These are phyloP conservation scores for Hypoxylon sp. DNA, from an alignment of 2,329 filamentous ascomycete genomes.

Conservation along the genomic window DNA sequence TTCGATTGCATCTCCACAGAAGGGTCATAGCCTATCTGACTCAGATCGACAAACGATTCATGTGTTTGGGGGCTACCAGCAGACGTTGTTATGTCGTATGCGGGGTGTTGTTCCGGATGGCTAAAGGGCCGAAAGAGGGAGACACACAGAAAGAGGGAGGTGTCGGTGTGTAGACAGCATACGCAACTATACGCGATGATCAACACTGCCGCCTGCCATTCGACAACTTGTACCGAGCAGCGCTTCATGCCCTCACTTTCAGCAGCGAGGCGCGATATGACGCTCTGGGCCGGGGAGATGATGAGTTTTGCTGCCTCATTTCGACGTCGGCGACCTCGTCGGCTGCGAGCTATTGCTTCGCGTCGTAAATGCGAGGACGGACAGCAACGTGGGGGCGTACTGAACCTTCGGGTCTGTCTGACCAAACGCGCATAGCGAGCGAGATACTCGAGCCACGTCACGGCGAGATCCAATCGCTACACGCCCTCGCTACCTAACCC, in stretches of 20 bases:
- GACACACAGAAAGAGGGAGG: neutral
- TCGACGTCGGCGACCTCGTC: neutral
- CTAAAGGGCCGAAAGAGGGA: conserved; percentile 32
- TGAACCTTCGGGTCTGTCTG: neutral
- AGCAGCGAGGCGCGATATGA: neutral
- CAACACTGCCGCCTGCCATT: neutral
- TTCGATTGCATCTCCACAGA: conserved; percentile 29
- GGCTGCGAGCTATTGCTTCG: neutral
- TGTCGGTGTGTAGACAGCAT: neutral
- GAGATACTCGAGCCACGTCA: conserved; percentile 2
- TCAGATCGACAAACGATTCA: conserved; percentile 24
- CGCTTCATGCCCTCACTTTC: neutral
- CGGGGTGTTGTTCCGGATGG: conserved; percentile 20
- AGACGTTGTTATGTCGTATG: conserved; percentile 15
- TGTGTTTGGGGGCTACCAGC: conserved; percentile 3
- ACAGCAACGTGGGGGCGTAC: conserved; percentile 11
- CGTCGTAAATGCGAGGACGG: conserved; percentile 13
- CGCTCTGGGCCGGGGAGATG: neutral
- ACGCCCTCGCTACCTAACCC: neutral
- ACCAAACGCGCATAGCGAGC: neutral
- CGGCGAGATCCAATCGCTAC: neutral
- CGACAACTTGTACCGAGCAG: neutral
- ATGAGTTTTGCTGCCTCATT: neutral
- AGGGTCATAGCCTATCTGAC: conserved; percentile 33
- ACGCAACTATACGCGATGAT: conserved; percentile 10